A percentile compares a stretch with the other conserved stretches of the same genome.
These are phyloP conservation scores for Nicotiana tomentosiformis DNA, from an alignment of 257 asterid genomes.

Conservation along the genomic window DNA sequence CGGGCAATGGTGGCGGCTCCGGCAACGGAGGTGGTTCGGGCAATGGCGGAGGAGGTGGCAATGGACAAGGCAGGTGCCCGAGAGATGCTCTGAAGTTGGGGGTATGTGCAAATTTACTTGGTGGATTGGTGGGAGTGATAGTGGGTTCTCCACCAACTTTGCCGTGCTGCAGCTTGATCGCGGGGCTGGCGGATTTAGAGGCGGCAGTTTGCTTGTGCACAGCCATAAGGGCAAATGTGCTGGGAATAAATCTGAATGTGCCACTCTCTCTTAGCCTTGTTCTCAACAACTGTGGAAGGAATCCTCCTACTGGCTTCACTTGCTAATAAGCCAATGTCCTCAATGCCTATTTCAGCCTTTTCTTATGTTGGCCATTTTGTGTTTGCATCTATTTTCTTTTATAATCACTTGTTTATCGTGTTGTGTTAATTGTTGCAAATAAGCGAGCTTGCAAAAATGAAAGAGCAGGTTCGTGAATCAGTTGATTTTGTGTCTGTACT, in stretches of 20 bases:
- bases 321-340: background rate
- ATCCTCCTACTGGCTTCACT: constrained; percentile 13
- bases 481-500: background rate
- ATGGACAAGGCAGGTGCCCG: constrained; percentile 15
- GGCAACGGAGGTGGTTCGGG: background rate
- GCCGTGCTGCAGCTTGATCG: constrained; percentile 26
- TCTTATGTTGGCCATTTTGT: background rate
- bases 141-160: constrained; percentile 19
- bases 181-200: constrained; percentile 23
- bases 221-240: constrained; percentile 21
- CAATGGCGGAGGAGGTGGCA: background rate
- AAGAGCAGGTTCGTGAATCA: background rate
- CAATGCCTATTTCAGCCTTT: background rate
- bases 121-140: constrained; percentile 9
- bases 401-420: background rate
- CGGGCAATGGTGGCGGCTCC: background rate
- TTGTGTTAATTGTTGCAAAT: background rate
- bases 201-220: constrained; percentile 30
- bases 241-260: constrained; percentile 17
- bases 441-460: background rate
- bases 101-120: constrained; percentile 24
- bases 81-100: constrained; percentile 22
- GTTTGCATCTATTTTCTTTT: background rate
- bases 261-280: constrained; percentile 20
- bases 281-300: constrained; percentile 21